Evolutionary conservation across 1,284 basidiomycete species (phyloP).

Genomic region (Lentinus polychrous): DNA sequence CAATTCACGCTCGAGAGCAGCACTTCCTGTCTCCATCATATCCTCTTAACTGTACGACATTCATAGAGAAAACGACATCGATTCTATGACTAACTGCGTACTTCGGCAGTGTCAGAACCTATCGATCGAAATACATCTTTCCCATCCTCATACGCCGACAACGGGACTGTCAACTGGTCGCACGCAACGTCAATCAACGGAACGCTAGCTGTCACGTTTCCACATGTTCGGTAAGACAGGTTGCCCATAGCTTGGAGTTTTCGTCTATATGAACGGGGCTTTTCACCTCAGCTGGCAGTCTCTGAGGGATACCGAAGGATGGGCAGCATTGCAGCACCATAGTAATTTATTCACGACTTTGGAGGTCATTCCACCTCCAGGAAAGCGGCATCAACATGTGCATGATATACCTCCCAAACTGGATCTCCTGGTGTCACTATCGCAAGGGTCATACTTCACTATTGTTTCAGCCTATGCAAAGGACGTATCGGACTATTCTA

Average conservation of each 20-base stretch:
- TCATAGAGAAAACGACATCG: neutral
- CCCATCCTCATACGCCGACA: constrained; percentile 62
- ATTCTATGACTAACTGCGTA: neutral
- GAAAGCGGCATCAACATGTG: neutral
- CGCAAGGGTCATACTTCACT: constrained; percentile 63
- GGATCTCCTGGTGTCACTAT: constrained; percentile 37
- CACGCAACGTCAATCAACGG: constrained; percentile 35
- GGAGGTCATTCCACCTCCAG: constrained; percentile 43
- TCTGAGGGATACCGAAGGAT: constrained; percentile 69
- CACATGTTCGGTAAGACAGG: constrained; percentile 41
- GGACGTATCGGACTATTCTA: constrained; percentile 11
- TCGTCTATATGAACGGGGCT: too few species aligned
- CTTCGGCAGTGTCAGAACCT: constrained; percentile 32
- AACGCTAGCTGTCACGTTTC: constrained; percentile 52
- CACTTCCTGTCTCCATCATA: constrained; percentile 70
- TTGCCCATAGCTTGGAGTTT: too few species aligned
- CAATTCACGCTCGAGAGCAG: constrained; percentile 75
- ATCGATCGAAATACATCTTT: constrained; percentile 42
- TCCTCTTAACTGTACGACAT: constrained; percentile 51
- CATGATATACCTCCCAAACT: constrained; percentile 13
- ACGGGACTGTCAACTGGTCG: constrained; percentile 53
- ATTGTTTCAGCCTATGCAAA: constrained; percentile 36
- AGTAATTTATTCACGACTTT: constrained; percentile 57
- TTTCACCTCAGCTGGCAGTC: constrained; percentile 46
- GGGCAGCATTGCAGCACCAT: constrained; percentile 75